Evolutionary conservation across 352 stramenopile species (phyloP).

Genomic region (Elongisporangium senticosum): DNA sequence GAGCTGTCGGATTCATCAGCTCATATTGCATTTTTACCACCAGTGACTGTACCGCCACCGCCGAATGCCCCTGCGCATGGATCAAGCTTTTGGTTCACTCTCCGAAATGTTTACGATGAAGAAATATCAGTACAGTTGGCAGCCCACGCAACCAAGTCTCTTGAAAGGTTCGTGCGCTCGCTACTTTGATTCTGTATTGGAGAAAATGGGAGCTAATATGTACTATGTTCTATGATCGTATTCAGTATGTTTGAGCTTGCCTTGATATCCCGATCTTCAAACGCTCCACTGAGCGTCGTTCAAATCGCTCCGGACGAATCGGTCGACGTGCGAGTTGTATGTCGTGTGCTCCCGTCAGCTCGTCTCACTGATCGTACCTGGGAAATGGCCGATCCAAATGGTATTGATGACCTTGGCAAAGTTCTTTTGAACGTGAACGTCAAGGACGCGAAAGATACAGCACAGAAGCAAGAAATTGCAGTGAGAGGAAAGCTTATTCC

Average conservation of each 20-base stretch:
- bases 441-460: slow-evolving; percentile 51
- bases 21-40: slow-evolving; percentile 66
- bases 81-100: slow-evolving; percentile 78
- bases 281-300: slow-evolving; percentile 63
- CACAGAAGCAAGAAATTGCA: slow-evolving; percentile 59
- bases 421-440: slow-evolving; percentile 67
- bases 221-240: neutral
- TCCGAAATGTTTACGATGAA: slow-evolving; percentile 86
- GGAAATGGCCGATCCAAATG: slow-evolving; percentile 24
- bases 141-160: slow-evolving; percentile 27
- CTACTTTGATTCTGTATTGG: slow-evolving; percentile 1
- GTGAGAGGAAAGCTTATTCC: slow-evolving; percentile 72
- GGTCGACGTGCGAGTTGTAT: slow-evolving; percentile 80
- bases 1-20: slow-evolving; percentile 11
- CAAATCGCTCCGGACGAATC: slow-evolving; percentile 72
- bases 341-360: slow-evolving; percentile 59
- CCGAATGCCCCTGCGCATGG: slow-evolving; percentile 43
- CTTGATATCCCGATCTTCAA: slow-evolving; percentile 76
- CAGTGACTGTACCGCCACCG: slow-evolving; percentile 60
- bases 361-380: slow-evolving; percentile 43
- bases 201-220: slow-evolving; percentile 8
- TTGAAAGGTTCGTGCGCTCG: slow-evolving; percentile 33
- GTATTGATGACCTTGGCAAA: slow-evolving; percentile 51
- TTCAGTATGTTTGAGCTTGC: slow-evolving; percentile 64
- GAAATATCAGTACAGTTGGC: slow-evolving; percentile 66